These are phyloP conservation scores for Rhododendron ferrugineum DNA, from an alignment of 148 eudicot species.

Conservation along the genomic window DNA sequence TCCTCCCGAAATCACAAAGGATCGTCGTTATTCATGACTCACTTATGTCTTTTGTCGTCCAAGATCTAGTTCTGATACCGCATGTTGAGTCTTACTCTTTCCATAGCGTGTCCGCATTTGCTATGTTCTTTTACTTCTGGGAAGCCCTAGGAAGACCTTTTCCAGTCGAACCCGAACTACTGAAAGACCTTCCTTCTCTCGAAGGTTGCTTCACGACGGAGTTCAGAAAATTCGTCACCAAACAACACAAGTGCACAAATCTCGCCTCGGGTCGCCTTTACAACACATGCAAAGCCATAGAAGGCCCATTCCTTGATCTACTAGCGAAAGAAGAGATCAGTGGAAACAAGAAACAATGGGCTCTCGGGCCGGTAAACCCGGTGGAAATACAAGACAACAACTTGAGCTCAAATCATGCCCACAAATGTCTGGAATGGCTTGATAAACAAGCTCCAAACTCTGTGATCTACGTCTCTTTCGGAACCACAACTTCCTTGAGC, in stretches of 20 bases:
- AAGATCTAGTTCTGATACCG: constrained; percentile 5
- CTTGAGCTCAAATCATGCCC: neutral
- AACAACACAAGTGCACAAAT: constrained; percentile 6
- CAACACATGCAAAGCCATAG: constrained; percentile 18
- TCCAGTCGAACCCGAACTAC: neutral
- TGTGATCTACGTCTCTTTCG: constrained; percentile 14
- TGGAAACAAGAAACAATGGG: constrained; percentile 20
- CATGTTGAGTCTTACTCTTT: constrained; percentile 13
- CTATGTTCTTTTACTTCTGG: constrained; percentile 14
- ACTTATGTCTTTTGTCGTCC: constrained; percentile 14
- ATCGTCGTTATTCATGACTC: constrained; percentile 14
- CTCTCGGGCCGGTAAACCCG: constrained; percentile 17
- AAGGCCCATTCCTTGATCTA: constrained; percentile 9
- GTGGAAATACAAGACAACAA: neutral
- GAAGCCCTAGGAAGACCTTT: constrained; percentile 16
- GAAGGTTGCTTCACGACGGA: constrained; percentile 20
- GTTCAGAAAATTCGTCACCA: neutral
- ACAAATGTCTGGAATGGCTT: constrained; percentile 16
- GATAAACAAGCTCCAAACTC: constrained; percentile 10
- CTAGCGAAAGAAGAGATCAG: constrained; percentile 12
- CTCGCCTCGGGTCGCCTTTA: constrained; percentile 10
- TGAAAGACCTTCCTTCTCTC: constrained; percentile 12
- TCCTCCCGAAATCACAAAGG: neutral
- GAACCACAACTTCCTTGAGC: constrained; percentile 13
- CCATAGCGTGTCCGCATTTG: constrained; percentile 19